Evolutionary conservation across 164 flowering plant species (phyloP).

Genomic region (Tinospora cordifolia): DNA sequence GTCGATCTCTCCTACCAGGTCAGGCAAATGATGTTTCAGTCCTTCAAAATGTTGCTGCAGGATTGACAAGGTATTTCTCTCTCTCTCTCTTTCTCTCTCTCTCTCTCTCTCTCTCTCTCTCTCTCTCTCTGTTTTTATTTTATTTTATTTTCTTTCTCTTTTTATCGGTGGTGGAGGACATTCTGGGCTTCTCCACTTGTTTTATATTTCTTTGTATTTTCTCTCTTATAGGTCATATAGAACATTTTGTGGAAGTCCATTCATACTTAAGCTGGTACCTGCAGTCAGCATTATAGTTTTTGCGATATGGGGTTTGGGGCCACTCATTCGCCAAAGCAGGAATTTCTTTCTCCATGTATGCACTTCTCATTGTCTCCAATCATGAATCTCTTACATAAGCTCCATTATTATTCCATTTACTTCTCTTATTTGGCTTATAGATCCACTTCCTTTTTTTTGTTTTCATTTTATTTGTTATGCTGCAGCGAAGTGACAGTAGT

Average conservation of each 20-base stretch:
- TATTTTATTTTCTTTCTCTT: too few species aligned
- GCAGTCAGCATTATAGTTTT: slow-evolving; percentile 60
- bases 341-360: slow-evolving; percentile 55
- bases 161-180: background rate
- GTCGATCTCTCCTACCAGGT: slow-evolving; percentile 50
- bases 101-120: too few species aligned
- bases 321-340: slow-evolving; percentile 59
- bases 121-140: too few species aligned
- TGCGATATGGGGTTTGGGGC: slow-evolving; percentile 80
- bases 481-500: slow-evolving; percentile 58
- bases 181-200: background rate
- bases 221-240: slow-evolving; percentile 45
- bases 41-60: slow-evolving; percentile 39
- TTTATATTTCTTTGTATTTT: background rate
- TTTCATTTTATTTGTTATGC: slow-evolving; percentile 4
- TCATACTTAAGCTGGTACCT: slow-evolving; percentile 49
- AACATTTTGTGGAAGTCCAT: slow-evolving; percentile 42
- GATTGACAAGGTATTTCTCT: slow-evolving; percentile 41
- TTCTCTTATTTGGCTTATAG: background rate
- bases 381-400: slow-evolving; percentile 1
- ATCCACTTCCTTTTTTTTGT: background rate
- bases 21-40: slow-evolving; percentile 32
- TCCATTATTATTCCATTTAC: background rate
- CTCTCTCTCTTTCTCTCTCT: background rate
- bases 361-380: background rate